Conservation (phyloP, 805 yeast genomes). For the Metahyphopichia silvanorum region DNA sequence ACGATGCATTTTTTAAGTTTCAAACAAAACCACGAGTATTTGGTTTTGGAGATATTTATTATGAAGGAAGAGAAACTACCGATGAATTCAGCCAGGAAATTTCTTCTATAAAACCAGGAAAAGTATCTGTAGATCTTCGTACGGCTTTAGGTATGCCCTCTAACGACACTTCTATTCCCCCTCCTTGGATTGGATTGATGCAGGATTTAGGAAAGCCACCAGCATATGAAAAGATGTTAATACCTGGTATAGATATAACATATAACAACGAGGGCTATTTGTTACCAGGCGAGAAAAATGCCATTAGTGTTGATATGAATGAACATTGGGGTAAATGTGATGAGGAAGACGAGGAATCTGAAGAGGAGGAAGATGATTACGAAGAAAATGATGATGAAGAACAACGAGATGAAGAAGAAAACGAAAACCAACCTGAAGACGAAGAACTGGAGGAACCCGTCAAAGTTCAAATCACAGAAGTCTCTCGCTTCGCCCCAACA, state of each 20-base stretch:
- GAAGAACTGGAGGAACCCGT: slow-evolving; percentile 51
- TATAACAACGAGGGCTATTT: slow-evolving; percentile 37
- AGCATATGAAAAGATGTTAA: slow-evolving; percentile 60
- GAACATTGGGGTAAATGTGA: slow-evolving; percentile 35
- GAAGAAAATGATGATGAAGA: slow-evolving; percentile 44
- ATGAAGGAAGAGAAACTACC: slow-evolving; percentile 64
- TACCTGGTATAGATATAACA: slow-evolving; percentile 45
- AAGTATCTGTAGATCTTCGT: slow-evolving; percentile 56
- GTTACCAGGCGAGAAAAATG: too few relatives aligned
- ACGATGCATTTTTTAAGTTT: slow-evolving; percentile 82
- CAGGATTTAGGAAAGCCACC: slow-evolving; percentile 78
- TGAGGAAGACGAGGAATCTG: slow-evolving; percentile 25
- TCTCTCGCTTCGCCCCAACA: slow-evolving; percentile 4
- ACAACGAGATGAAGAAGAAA: slow-evolving; percentile 17
- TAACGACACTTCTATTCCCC: slow-evolving; percentile 40
- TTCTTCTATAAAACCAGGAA: slow-evolving; percentile 60
- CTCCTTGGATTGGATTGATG: slow-evolving; percentile 82
- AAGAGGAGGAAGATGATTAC: slow-evolving; percentile 56
- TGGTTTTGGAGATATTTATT: slow-evolving; percentile 72
- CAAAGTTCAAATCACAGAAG: slow-evolving; percentile 10
- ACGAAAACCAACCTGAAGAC: slow-evolving; percentile 50
- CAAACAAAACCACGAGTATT: slow-evolving; percentile 72
- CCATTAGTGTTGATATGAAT: slow-evolving; percentile 8
- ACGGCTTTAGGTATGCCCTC: slow-evolving; percentile 67
- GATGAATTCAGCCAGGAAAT: slow-evolving; percentile 37